Conservation (phyloP, 768 basidiomycete species). For the Sporobolomyces roseus region DNA sequence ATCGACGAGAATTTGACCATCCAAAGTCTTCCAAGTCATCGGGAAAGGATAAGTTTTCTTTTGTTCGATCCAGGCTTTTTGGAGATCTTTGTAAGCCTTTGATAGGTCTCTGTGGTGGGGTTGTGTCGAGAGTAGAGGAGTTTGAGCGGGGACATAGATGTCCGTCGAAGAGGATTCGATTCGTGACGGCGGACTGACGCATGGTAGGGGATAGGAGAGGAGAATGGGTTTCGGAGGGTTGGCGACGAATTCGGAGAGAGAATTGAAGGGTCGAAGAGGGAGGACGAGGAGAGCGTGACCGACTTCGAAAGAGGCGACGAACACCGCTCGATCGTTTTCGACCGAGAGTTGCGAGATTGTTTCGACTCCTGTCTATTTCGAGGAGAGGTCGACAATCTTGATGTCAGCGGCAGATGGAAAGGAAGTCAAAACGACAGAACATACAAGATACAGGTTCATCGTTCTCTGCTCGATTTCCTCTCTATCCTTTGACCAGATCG, state of each 20-base stretch:
- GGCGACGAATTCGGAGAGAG: not conserved
- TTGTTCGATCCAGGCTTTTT: not conserved
- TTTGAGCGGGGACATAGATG: slow-evolving; percentile 7
- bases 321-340: slow-evolving; percentile 24
- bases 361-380: not conserved
- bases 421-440: no score
- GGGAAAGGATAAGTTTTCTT: not conserved
- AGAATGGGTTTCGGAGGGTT: slow-evolving; percentile 14
- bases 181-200: not conserved
- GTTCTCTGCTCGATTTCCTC: no score
- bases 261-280: not conserved
- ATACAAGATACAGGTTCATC: no score
- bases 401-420: not conserved
- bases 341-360: slow-evolving; percentile 22
- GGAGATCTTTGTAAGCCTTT: not conserved
- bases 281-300: not conserved
- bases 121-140: not conserved
- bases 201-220: slow-evolving; percentile 7
- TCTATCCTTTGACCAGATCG: not conserved
- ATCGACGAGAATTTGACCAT: not conserved
- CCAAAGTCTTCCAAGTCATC: slow-evolving; percentile 19
- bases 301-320: not conserved
- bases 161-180: slow-evolving; percentile 26
- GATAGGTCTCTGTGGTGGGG: not conserved
- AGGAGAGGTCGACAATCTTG: not conserved